Percentiles rank a stretch among this genome's conserved stretches.
phyloP scores from a whole-genome alignment of 768 basidiomycete species.

The Fomitopsis serialis region DNA sequence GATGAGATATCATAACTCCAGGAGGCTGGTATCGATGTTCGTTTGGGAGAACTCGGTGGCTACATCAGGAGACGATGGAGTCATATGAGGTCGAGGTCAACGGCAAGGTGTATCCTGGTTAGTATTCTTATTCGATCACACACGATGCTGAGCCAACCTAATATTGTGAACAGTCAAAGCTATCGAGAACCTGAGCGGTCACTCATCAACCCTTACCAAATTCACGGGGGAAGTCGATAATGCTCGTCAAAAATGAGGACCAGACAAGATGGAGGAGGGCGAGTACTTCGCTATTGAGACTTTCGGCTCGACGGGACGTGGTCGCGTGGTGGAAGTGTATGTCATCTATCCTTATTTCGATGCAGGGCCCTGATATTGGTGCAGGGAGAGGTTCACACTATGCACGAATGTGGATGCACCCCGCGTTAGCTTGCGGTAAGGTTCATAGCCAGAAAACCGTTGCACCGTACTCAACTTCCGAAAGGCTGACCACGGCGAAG shows the following conservation, averaged over 20 bases:
- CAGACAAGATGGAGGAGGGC: conserved; percentile 97
- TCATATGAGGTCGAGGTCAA: conserved; percentile 95
- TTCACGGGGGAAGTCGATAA: conserved; percentile 91
- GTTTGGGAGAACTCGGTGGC: conserved; percentile 88
- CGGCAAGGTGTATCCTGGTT: conserved; percentile 78
- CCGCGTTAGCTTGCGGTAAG: conserved; percentile 69
- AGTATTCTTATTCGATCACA: conserved; percentile 7
- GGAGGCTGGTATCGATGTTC: conserved; percentile 96
- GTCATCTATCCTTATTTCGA: not conserved
- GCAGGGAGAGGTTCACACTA: conserved; percentile 95
- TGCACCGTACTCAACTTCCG: not conserved
- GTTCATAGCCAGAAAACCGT: not conserved
- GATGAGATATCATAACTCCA: too few species aligned
- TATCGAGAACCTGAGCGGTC: conserved; percentile 91
- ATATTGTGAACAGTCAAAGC: conserved; percentile 64
- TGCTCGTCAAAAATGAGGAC: conserved; percentile 85
- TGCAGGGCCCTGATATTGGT: not conserved
- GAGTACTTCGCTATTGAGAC: conserved; percentile 99
- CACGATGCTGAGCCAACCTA: not conserved
- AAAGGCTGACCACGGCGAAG: conserved; percentile 79
- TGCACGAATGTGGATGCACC: conserved; percentile 67
- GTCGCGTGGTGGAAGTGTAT: conserved; percentile 73
- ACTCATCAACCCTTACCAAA: conserved; percentile 85
- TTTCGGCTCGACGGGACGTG: conserved; percentile 95
- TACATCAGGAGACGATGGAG: conserved; percentile 99